Evolutionary conservation across 108 stramenopile genomes (phyloP), one percentile per base, ranked within the genome.

Genomic region (Licmophora abbreviata): DNA sequence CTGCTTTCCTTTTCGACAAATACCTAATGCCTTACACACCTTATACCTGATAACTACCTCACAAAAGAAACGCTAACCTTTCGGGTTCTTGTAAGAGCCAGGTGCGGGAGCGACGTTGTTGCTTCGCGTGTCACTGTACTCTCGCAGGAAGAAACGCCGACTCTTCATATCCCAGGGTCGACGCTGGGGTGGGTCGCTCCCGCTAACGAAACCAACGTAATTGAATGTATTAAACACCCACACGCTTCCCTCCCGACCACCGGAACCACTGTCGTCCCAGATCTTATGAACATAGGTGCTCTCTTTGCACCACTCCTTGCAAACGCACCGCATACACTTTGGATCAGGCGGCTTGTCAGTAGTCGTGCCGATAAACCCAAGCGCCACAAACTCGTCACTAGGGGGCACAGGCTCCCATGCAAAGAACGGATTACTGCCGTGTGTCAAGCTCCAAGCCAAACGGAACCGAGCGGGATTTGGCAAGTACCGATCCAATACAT

Each of bases 361-460:
- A 41, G 83, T 95, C n/a, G 88, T 94, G 9, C 84, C 88, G 24
- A 94, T 64, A 61, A 95, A 96, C 24, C 97, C 97, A 29, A 98
- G 66, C 4, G 95, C 93, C 2, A 95, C 93, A 67, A 96, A 98
- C 46, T 82, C 83, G 23, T 93, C 92, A 43, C 91, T 86, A 1
- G 97, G 97, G 25, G 97, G 94, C 2, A 96, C 83, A 4, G 97
- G 92, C 55, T 95, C 89, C 97, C 97, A 98, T 2, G 86, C 88
- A 61, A 91, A 96, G 48, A 98, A 88, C 17, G 83, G 89, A 34
- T 93, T 93, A 46, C 79, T 81, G 24, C 95, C 93, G 48, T 85
- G 83, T 23, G 91, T 89, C 10, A 88, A 64, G 55, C 91, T 90
- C 97, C 97, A 98, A 20, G 94, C 95, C 35, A 95, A 76, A 10